Conservation (phyloP, 2,329 filamentous ascomycete genomes). For the Aspergillus luchuensis region DNA sequence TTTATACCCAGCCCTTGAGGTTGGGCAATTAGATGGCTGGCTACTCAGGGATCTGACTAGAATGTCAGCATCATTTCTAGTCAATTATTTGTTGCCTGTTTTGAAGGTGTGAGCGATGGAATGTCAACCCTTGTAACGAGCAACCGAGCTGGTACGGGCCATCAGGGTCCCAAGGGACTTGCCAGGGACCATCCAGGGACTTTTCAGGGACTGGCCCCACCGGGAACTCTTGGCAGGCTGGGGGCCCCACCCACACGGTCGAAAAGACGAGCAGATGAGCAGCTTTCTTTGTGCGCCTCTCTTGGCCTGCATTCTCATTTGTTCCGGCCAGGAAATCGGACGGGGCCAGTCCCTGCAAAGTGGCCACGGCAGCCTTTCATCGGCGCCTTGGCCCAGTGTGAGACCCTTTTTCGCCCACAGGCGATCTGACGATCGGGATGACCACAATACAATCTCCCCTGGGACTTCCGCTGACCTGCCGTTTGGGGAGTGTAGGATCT, state of each 20-base stretch:
- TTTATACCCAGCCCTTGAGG: not conserved
- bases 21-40: not conserved
- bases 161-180: not conserved
- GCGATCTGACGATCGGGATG: slow-evolving; percentile 6
- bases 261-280: not conserved
- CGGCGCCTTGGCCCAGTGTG: not conserved
- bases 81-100: too few species aligned
- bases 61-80: not conserved
- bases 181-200: not conserved
- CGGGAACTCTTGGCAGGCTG: not conserved
- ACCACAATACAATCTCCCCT: not conserved
- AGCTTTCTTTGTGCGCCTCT: not conserved
- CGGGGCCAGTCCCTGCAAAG: not conserved
- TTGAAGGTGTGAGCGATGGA: too few species aligned
- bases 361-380: not conserved
- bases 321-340: not conserved
- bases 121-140: not conserved
- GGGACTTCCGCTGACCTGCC: not conserved
- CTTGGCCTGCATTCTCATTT: not conserved
- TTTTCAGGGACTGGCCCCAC: slow-evolving; percentile 1
- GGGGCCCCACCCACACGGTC: not conserved
- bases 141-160: not conserved
- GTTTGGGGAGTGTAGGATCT: not conserved
- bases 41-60: not conserved
- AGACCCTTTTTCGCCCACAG: not conserved